These are phyloP conservation scores for Termitomyces bulborhizus DNA, from an alignment of 768 basidiomycete species.

Conservation along the genomic window DNA sequence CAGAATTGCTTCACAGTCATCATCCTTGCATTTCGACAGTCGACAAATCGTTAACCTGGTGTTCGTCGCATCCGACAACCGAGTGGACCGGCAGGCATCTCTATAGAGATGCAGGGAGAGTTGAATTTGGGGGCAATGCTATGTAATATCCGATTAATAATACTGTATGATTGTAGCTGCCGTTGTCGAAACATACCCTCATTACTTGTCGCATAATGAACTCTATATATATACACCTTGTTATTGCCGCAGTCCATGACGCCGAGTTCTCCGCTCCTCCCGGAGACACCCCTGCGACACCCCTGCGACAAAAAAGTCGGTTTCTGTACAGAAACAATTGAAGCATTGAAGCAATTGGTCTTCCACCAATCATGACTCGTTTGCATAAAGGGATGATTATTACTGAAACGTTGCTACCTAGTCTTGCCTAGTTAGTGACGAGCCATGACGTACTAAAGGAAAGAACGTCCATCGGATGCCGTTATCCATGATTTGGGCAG, in stretches of 20 bases:
- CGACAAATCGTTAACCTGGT: slow-evolving; percentile 41
- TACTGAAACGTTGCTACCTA: background rate
- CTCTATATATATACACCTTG: background rate
- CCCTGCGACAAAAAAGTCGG: background rate
- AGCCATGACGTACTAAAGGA: background rate
- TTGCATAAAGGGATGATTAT: background rate
- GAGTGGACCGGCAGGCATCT: slow-evolving; percentile 22
- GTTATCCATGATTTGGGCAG: background rate
- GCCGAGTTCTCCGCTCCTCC: background rate
- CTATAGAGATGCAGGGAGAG: slow-evolving; percentile 8
- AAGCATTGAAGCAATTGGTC: no score
- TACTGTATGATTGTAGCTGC: slow-evolving; percentile 1
- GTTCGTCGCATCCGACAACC: slow-evolving; percentile 43
- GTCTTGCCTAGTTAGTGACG: background rate
- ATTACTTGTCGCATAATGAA: background rate
- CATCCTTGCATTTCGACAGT: slow-evolving; percentile 31
- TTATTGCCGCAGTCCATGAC: background rate
- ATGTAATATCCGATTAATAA: background rate
- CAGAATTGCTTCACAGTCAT: slow-evolving; percentile 38
- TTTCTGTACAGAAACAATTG: background rate
- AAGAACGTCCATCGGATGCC: background rate
- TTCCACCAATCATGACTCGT: background rate
- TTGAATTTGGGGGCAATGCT: background rate
- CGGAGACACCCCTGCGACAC: background rate
- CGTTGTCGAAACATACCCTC: background rate